Evolutionary conservation across 208 protist species (phyloP).

Genomic region (Acanthamoeba royreba): DNA sequence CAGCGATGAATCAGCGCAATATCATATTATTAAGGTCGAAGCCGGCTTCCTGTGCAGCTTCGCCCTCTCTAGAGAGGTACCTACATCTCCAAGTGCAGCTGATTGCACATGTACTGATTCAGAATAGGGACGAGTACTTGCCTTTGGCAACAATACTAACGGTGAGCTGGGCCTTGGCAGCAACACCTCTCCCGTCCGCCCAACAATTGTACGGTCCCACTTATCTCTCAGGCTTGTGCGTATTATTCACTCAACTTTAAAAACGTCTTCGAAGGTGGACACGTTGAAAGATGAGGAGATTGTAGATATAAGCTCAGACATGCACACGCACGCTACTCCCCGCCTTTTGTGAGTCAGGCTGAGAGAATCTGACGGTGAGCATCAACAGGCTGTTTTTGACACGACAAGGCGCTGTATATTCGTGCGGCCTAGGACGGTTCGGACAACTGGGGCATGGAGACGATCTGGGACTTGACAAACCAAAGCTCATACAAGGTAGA

Average conservation of each 20-base stretch:
- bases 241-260: no score
- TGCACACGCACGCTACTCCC: not conserved
- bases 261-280: not conserved
- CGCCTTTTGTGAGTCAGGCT: not conserved
- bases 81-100: not conserved
- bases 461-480: not conserved
- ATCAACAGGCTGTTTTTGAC: not conserved
- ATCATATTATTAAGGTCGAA: not conserved
- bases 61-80: not conserved
- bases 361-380: not conserved
- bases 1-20: not conserved
- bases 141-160: not conserved
- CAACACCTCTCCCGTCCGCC: not conserved
- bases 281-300: not conserved
- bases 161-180: not conserved
- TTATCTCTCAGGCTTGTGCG: not conserved
- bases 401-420: not conserved
- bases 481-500: not conserved
- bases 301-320: not conserved
- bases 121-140: not conserved
- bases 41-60: not conserved
- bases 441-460: not conserved
- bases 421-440: not conserved
- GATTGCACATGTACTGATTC: not conserved
- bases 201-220: not conserved